Base-by-base conservation (phyloP, 352 stramenopile genomes). In the Thraustochytrium sp. region DNA sequence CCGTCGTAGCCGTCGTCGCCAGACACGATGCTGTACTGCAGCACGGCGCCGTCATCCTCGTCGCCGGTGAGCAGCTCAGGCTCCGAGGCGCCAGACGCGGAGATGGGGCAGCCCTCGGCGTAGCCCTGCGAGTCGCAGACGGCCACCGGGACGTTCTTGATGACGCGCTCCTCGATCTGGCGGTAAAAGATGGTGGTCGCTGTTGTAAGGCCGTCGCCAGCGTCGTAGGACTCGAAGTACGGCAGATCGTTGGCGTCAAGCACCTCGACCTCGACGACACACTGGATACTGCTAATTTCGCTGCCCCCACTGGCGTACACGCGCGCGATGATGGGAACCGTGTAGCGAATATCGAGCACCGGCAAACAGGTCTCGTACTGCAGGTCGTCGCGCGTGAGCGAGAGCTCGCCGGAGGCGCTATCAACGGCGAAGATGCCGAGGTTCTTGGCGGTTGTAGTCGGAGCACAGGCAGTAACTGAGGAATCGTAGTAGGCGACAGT, bases 281-380 rank as follows among this genome's bases (percentile, higher is more conserved):
- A 82, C 18, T 51, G 9, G 74, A 68, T 68, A 5, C 51, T 76
- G 54, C 29, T 21, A 16, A 82, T 34, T 3, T 55, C 8, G 31
- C 21, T 40, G 31, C 9, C 31, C 11, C 36, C 34, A 5, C 21
- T 72, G 0, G 37, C 51, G 55, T 44, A 63, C 2, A 54, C 29
- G 8, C 11, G 16, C 2, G 53, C 74, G 18, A 42, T 11, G 8
- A 82, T 26, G 3, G 36, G 34, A 4, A 51, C 53, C 0, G 21
- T 68, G 46, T 82, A 82, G 34, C 40, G 74, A 51, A 82, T 54
- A 11, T 82, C 53, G 9, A 82, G 42, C 8, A 34, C 49, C 0
- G 74, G 74, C 55, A 82, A 37, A 31, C 74, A 82, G 29, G 44
- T 31, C 72, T 80, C 72, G 72, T 62, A 82, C n/a, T 82, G 65